These are phyloP conservation scores for Sonneratia alba DNA, from an alignment of 345 rosid genomes.

Conservation along the genomic window DNA sequence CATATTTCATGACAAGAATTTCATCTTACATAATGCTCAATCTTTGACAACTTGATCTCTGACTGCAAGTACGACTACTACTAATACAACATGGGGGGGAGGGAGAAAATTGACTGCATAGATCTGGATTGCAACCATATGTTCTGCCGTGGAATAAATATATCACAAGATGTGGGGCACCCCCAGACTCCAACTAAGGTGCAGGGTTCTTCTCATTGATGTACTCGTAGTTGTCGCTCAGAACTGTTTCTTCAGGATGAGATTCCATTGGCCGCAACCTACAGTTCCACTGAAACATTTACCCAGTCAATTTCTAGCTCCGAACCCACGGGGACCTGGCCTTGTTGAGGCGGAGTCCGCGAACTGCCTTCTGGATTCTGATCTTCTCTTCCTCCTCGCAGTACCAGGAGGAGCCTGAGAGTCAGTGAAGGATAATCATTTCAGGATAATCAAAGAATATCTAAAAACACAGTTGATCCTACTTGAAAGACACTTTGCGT, in stretches of 20 bases:
- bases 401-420: slow-evolving; percentile 80
- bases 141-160: background rate
- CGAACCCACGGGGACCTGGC: slow-evolving; percentile 77
- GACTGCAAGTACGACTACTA: background rate
- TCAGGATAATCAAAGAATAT: background rate
- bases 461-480: background rate
- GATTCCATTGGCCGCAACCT: background rate
- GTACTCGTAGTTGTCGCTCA: background rate
- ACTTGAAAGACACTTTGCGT: no score
- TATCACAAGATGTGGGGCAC: background rate
- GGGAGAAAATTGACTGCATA: slow-evolving; percentile 1
- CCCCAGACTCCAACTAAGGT: background rate
- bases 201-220: background rate
- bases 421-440: slow-evolving; percentile 7
- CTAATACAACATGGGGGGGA: background rate
- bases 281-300: background rate
- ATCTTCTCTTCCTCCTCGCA: slow-evolving; percentile 68
- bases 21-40: background rate
- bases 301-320: slow-evolving; percentile 41
- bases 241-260: background rate
- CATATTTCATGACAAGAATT: background rate
- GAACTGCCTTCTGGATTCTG: slow-evolving; percentile 57
- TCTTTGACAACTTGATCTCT: background rate
- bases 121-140: background rate
- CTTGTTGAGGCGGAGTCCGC: slow-evolving; percentile 43